These are phyloP conservation scores for Trichoderma cornu-damae DNA, from an alignment of 2,329 filamentous ascomycete species.

Conservation along the genomic window DNA sequence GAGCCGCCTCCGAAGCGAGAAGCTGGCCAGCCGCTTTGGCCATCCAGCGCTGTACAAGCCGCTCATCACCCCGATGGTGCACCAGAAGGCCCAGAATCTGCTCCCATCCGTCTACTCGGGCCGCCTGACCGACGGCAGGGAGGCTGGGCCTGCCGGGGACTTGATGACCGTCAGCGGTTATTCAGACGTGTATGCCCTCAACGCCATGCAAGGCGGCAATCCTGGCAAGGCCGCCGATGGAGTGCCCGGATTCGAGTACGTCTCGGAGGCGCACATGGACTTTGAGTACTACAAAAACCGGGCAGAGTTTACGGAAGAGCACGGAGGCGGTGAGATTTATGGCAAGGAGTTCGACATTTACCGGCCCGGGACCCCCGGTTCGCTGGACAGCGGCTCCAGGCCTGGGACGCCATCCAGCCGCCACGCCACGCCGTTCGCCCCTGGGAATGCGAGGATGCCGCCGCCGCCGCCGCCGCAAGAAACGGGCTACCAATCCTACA, in stretches of 20 bases:
- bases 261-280: slow-evolving; percentile 79
- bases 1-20: slow-evolving; percentile 56
- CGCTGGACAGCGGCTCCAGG: slow-evolving; percentile 45
- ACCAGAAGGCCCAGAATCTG: slow-evolving; percentile 81
- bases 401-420: slow-evolving; percentile 43
- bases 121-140: slow-evolving; percentile 63
- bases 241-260: slow-evolving; percentile 79
- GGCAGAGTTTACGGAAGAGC: slow-evolving; percentile 79
- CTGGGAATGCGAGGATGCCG: slow-evolving; percentile 28
- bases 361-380: slow-evolving; percentile 58
- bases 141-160: slow-evolving; percentile 52
- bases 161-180: slow-evolving; percentile 62
- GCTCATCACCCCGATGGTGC: slow-evolving; percentile 91
- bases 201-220: slow-evolving; percentile 62
- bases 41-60: slow-evolving; percentile 87
- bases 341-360: slow-evolving; percentile 55
- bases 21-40: slow-evolving; percentile 72
- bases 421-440: slow-evolving; percentile 34
- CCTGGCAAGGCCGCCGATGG: slow-evolving; percentile 42
- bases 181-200: slow-evolving; percentile 75
- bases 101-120: slow-evolving; percentile 83
- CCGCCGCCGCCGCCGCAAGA: slow-evolving; percentile 24
- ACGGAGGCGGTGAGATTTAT: slow-evolving; percentile 69
- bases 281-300: slow-evolving; percentile 90
- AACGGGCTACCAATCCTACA: slow-evolving; percentile 30